Evolutionary conservation across 495 filamentous ascomycete genomes (phyloP), one percentile per base, ranked within the genome.

Genomic region (Letharia lupina): DNA sequence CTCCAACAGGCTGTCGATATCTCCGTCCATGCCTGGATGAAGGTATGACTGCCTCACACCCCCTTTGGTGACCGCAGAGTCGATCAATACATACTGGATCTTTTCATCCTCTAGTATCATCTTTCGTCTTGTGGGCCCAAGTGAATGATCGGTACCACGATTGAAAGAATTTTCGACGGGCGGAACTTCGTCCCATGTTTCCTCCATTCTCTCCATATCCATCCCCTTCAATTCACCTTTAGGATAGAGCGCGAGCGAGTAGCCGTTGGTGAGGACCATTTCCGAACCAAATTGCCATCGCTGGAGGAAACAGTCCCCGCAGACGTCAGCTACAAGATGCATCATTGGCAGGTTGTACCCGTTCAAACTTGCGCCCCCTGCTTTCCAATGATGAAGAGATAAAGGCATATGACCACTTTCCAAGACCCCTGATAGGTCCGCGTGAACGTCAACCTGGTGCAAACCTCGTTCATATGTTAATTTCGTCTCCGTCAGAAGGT

Each of bases 331-430:
- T 15, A 84, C 80, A 35, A 78, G 77, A 56, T 81, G 81, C 84
- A 88, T 88, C 69, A 81, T 78, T 61, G 82, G 79, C 8, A 87
- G 76, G 41, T 85, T 80, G 73, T 80, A 80, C 65, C 72, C 75
- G 62, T 78, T 79, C 76, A 78, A 80, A 45, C 79, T 78, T 9
- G 63, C 61, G 62, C 75, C 77, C 74, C 79, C 78, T 35, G 78
- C 81, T 73, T 86, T 87, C 84, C 84, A 87, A 74, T 89, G 85
- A 72, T 89, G 87, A 60, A 89, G 75, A 61, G 81, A 84, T 39
- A 87, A 72, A 2, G 83, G 81, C 68, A 75, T 76, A 61, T 78
- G 76, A 20, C 85, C 85, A 35, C 80, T 81, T 72, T 89, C 87
- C 70, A 83, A 88, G 39, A 88, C 80, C 59, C 87, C 86, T 23